Evolutionary conservation across 306 rosid species (phyloP).

Genomic region (Hippophae tibetana): DNA sequence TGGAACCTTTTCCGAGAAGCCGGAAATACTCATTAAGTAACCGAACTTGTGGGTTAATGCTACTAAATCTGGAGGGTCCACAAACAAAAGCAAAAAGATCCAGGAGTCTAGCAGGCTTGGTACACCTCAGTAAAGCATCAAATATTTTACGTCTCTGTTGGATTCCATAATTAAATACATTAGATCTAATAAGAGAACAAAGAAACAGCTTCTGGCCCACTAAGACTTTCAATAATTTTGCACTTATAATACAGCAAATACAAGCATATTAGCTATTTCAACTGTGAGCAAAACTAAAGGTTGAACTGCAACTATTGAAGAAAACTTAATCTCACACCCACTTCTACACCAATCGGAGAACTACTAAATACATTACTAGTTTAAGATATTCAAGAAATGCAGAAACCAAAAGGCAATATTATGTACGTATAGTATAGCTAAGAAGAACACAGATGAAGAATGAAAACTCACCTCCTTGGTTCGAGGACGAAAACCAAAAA

Average conservation of each 20-base stretch:
- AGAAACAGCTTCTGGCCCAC: constrained; percentile 18
- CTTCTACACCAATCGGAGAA: no score
- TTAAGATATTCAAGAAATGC: no score
- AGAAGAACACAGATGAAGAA: background rate
- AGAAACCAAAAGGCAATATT: no score
- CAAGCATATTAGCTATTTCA: background rate
- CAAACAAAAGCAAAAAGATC: constrained; percentile 75
- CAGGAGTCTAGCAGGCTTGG: constrained; percentile 60
- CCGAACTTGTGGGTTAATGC: constrained; percentile 67
- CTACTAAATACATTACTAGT: no score
- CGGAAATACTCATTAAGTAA: constrained; percentile 83
- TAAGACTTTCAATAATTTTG: background rate
- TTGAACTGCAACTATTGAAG: no score
- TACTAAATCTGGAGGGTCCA: constrained; percentile 65
- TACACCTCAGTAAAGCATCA: constrained; percentile 53
- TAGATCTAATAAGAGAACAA: constrained; percentile 19
- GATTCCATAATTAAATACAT: constrained; percentile 24
- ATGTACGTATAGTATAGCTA: background rate
- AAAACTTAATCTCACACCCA: no score
- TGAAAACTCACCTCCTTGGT: constrained; percentile 73
- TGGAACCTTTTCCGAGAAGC: constrained; percentile 64
- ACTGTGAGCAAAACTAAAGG: background rate
- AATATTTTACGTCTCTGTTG: constrained; percentile 61
- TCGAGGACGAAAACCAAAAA: constrained; percentile 82
- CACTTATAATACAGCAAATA: background rate